Evolutionary conservation across 805 yeast genomes (phyloP).

Genomic region (Diddensiella santjacobensis): DNA sequence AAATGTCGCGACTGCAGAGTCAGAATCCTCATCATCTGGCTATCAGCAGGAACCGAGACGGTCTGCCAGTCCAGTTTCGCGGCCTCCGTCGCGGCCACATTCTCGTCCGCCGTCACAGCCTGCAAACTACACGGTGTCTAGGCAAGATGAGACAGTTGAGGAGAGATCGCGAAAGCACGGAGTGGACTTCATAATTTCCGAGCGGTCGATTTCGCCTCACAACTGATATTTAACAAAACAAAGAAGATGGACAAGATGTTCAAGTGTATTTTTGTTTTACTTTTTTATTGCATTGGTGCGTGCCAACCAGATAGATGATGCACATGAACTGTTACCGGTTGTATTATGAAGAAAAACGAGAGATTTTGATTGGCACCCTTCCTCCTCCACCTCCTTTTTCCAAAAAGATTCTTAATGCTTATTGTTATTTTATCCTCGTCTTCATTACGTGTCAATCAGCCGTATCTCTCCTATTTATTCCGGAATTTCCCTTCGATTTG

Average conservation of each 20-base stretch:
- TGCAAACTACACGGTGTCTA: slow-evolving; percentile 1
- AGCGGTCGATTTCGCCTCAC: neutral
- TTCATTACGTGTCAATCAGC: too few species aligned
- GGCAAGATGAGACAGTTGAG: slow-evolving; percentile 4
- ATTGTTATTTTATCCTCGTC: too few species aligned
- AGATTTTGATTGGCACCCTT: too few species aligned
- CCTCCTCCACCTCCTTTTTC: neutral
- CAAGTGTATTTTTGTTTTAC: neutral
- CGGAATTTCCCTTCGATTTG: neutral
- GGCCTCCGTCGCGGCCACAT: neutral
- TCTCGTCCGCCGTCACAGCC: neutral
- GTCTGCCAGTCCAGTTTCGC: slow-evolving; percentile 9
- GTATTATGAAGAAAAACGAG: neutral
- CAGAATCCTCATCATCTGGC: slow-evolving; percentile 6
- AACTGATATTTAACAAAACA: neutral
- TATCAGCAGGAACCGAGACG: slow-evolving; percentile 11
- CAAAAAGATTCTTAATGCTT: neutral
- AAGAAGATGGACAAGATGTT: too few species aligned
- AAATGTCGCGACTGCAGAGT: slow-evolving; percentile 16
- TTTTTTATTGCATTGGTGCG: neutral
- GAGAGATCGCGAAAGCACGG: slow-evolving; percentile 22
- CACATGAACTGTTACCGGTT: neutral
- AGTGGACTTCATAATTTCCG: slow-evolving; percentile 24
- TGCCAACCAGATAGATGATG: neutral
- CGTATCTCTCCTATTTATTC: neutral